phyloP scores from a whole-genome alignment of 78 protist species.

The Dictyostelium firmibasis region DNA sequence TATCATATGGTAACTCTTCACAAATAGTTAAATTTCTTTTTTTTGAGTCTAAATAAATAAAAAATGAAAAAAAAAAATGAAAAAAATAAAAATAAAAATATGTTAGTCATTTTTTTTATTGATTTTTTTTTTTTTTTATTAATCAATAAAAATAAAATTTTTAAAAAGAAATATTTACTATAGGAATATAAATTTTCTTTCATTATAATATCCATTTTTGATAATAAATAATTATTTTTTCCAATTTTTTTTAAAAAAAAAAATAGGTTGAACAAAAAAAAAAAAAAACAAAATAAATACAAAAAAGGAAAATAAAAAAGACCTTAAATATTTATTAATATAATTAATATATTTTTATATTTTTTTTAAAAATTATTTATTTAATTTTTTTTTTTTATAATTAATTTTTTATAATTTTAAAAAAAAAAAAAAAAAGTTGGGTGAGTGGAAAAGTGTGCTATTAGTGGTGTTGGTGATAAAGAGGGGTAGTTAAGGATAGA shows the following conservation, averaged over 20 bases:
- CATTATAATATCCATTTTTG: background rate
- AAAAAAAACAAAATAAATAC: background rate
- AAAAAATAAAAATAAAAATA: no score
- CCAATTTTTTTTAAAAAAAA: no score
- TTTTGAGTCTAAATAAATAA: background rate
- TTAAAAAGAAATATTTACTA: background rate
- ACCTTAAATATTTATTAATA: background rate
- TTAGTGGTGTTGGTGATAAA: background rate
- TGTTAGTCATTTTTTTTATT: background rate
- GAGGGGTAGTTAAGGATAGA: background rate
- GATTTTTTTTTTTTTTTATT: background rate
- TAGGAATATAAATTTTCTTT: background rate
- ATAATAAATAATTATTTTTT: no score
- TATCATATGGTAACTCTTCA: slow-evolving; percentile 18
- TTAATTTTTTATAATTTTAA: background rate
- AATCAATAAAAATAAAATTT: background rate
- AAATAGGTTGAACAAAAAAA: background rate
- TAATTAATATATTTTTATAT: no score
- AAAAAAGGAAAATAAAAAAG: background rate
- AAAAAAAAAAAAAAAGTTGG: background rate
- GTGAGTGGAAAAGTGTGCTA: background rate
- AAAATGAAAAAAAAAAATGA: no score
- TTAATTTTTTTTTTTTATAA: background rate
- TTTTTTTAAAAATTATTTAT: no score
- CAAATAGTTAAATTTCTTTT: background rate